Evolutionary conservation across 192 early-diverging fungal species (phyloP).

Genomic region (Backusella tarrabulga): DNA sequence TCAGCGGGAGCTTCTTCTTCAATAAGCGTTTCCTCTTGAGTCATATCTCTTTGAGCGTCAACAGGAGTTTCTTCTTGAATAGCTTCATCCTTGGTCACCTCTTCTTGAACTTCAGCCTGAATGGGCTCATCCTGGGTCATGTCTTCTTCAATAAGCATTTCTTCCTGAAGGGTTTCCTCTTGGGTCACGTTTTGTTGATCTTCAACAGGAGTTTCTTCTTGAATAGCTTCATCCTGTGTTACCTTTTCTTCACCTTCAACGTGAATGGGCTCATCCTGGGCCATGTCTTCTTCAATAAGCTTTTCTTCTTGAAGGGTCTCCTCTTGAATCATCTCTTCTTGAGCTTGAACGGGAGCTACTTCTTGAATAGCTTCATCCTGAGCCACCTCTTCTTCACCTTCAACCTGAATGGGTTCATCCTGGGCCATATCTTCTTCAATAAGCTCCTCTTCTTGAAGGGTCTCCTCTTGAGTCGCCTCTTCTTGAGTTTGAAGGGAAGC

Average conservation of each 20-base stretch:
- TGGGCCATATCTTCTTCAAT: background rate
- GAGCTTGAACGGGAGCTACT: background rate
- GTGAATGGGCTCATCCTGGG: too few relatives aligned
- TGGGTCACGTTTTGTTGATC: background rate
- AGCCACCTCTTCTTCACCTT: too few relatives aligned
- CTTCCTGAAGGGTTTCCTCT: background rate
- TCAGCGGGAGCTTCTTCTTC: background rate
- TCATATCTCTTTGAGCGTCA: background rate
- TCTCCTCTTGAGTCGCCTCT: background rate
- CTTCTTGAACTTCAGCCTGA: too few relatives aligned
- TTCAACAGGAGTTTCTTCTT: background rate
- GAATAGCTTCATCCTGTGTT: too few relatives aligned
- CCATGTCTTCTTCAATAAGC: background rate
- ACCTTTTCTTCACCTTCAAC: too few relatives aligned
- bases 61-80: background rate
- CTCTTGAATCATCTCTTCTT: background rate
- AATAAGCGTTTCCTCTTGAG: background rate
- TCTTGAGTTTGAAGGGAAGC: background rate
- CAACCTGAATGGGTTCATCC: too few relatives aligned
- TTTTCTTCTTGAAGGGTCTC: background rate
- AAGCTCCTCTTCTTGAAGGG: background rate
- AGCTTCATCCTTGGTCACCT: too few relatives aligned
- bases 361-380: too few relatives aligned
- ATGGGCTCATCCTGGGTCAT: too few relatives aligned
- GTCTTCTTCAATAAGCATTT: background rate